phyloP scores from a whole-genome alignment of 805 yeast species.

The Grigorovia humatica region DNA sequence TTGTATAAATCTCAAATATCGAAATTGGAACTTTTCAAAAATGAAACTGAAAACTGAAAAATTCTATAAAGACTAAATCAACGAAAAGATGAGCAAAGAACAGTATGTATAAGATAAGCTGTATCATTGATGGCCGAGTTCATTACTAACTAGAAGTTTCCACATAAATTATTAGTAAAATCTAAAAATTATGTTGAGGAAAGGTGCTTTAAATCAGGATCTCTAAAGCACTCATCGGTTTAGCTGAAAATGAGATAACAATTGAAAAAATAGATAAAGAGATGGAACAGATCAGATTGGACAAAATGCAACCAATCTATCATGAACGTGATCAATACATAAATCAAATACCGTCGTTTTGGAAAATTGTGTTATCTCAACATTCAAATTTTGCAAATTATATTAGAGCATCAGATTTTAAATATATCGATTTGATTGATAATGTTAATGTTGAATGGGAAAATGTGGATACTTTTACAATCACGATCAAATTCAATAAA shows the following conservation, averaged over 20 bases:
- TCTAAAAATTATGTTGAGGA: not conserved
- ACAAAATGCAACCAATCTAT: constrained; percentile 47
- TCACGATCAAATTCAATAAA: constrained; percentile 48
- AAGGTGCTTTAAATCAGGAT: not conserved
- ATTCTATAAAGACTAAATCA: too few relatives aligned
- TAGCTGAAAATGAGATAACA: constrained; percentile 49
- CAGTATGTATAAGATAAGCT: not conserved
- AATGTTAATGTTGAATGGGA: constrained; percentile 53
- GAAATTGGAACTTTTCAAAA: not conserved
- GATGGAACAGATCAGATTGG: constrained; percentile 43
- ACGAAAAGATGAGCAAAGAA: not conserved
- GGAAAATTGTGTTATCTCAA: constrained; percentile 80
- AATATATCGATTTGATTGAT: constrained; percentile 54
- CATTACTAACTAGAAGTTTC: too few relatives aligned
- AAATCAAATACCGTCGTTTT: constrained; percentile 56
- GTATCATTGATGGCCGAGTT: too few relatives aligned
- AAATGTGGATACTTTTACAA: constrained; percentile 40
- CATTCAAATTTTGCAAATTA: constrained; percentile 79
- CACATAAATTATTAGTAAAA: too few relatives aligned
- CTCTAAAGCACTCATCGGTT: constrained; percentile 19
- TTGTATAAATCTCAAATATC: not conserved
- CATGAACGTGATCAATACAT: constrained; percentile 45
- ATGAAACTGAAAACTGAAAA: not conserved
- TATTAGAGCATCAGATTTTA: constrained; percentile 65
- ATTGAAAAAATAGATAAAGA: constrained; percentile 51